Percentiles rank a stretch among this genome's conserved stretches.
These are phyloP conservation scores for Ligustrum vulgare DNA, from an alignment of 257 asterid genomes.

Conservation along the genomic window DNA sequence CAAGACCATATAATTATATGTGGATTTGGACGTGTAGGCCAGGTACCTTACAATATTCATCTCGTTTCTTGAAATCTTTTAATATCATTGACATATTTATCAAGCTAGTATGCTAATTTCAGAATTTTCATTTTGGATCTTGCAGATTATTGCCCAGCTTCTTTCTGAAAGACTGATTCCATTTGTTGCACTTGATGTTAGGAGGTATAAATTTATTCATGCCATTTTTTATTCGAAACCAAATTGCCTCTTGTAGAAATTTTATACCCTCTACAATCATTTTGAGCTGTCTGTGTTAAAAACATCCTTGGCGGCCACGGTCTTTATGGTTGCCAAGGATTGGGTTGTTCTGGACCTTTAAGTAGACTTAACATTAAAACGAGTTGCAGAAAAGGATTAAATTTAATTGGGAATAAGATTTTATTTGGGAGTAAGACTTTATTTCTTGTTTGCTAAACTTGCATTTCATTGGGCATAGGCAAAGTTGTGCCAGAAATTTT, in stretches of 20 bases:
- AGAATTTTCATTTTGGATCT: slow-evolving; percentile 21
- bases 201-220: slow-evolving; percentile 59
- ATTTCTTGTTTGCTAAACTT: background rate
- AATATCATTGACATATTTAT: slow-evolving; percentile 5
- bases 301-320: background rate
- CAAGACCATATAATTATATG: slow-evolving; percentile 96
- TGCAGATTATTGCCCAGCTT: slow-evolving; percentile 98
- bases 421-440: background rate
- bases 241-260: background rate
- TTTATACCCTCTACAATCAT: background rate
- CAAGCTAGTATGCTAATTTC: slow-evolving; percentile 1
- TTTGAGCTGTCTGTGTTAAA: background rate
- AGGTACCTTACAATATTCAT: slow-evolving; percentile 46
- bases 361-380: background rate
- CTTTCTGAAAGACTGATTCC: slow-evolving; percentile 98
- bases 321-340: background rate
- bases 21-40: slow-evolving; percentile 99
- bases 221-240: background rate
- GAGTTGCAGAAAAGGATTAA: background rate
- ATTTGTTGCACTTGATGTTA: slow-evolving; percentile 97
- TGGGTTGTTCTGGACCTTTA: background rate
- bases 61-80: slow-evolving; percentile 11
- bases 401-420: background rate
- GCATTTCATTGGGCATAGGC: background rate
- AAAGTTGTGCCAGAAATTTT: background rate